Evolutionary conservation across 805 yeast genomes (phyloP).

Genomic region (Ogataea paradorogensis): DNA sequence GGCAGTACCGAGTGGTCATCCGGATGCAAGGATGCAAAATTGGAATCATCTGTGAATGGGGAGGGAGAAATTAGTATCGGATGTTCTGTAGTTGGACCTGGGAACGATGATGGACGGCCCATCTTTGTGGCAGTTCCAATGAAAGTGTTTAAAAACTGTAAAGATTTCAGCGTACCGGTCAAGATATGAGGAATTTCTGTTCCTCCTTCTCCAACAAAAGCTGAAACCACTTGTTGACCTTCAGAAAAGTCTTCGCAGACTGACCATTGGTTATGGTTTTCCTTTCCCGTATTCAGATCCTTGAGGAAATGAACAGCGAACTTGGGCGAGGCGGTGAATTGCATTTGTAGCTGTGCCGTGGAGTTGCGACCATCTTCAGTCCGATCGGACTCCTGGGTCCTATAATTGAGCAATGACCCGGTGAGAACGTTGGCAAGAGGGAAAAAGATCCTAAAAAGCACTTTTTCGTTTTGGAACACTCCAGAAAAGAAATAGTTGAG

Average conservation of each 20-base stretch:
- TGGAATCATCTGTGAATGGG: constrained; percentile 14
- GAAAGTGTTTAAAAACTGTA: constrained; percentile 34
- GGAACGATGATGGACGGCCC: constrained; percentile 31
- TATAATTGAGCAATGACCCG: constrained; percentile 54
- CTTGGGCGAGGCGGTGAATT: constrained; percentile 56
- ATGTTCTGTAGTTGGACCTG: constrained; percentile 40
- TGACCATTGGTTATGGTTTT: constrained; percentile 65
- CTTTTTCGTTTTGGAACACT: constrained; percentile 61
- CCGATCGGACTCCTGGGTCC: constrained; percentile 25
- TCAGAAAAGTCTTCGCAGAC: constrained; percentile 83
- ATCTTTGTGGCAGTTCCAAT: constrained; percentile 30
- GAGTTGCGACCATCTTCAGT: constrained; percentile 39
- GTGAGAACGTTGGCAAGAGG: constrained; percentile 60
- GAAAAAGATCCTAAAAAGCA: constrained; percentile 68
- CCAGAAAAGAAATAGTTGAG: constrained; percentile 79
- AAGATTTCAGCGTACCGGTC: constrained; percentile 45
- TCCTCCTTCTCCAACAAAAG: constrained; percentile 57
- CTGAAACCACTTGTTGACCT: constrained; percentile 74
- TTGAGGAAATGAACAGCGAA: constrained; percentile 74
- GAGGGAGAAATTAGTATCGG: constrained; percentile 24
- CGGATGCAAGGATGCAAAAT: constrained; percentile 6
- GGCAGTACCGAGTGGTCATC: constrained; percentile 8
- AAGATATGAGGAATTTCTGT: constrained; percentile 65
- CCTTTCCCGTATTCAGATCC: constrained; percentile 42
- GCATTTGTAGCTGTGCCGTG: constrained; percentile 35